phyloP scores from a whole-genome alignment of 768 basidiomycete species.

The Psilocybe azurescens region DNA sequence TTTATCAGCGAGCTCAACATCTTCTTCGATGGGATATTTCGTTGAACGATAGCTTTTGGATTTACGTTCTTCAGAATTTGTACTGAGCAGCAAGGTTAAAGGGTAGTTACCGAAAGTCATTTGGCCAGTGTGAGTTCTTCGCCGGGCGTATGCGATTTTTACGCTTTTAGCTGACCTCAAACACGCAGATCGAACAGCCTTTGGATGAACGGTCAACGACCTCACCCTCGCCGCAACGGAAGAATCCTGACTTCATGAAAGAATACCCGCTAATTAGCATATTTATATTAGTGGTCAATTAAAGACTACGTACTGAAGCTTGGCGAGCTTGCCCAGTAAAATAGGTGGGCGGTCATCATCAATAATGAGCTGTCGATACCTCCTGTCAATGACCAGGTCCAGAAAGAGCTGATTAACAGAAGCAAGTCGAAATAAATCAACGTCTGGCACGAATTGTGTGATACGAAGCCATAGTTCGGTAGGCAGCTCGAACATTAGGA shows the following conservation, averaged over 20 bases:
- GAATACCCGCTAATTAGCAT: background rate
- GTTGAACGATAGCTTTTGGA: slow-evolving; percentile 9
- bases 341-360: slow-evolving; percentile 22
- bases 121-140: slow-evolving; percentile 18
- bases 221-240: slow-evolving; percentile 18
- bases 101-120: slow-evolving; percentile 15
- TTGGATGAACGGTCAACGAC: slow-evolving; percentile 24
- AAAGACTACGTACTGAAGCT: slow-evolving; percentile 24
- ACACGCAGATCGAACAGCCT: slow-evolving; percentile 27
- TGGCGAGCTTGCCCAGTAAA: slow-evolving; percentile 12
- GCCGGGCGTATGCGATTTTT: slow-evolving; percentile 8
- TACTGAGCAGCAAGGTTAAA: background rate
- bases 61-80: background rate
- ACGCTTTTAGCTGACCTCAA: slow-evolving; percentile 16
- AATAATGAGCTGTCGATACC: slow-evolving; percentile 23
- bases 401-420: slow-evolving; percentile 23
- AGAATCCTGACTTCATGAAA: slow-evolving; percentile 12
- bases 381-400: slow-evolving; percentile 21
- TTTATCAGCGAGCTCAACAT: slow-evolving; percentile 21
- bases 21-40: slow-evolving; percentile 12
- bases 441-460: slow-evolving; percentile 23
- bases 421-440: slow-evolving; percentile 17
- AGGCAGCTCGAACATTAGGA: slow-evolving; percentile 18
- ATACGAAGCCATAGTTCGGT: slow-evolving; percentile 30
- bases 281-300: background rate